Evolutionary conservation across 2,329 filamentous ascomycete genomes (phyloP), one percentile per base, ranked within the genome.

Genomic region (Aspergillus sp.): DNA sequence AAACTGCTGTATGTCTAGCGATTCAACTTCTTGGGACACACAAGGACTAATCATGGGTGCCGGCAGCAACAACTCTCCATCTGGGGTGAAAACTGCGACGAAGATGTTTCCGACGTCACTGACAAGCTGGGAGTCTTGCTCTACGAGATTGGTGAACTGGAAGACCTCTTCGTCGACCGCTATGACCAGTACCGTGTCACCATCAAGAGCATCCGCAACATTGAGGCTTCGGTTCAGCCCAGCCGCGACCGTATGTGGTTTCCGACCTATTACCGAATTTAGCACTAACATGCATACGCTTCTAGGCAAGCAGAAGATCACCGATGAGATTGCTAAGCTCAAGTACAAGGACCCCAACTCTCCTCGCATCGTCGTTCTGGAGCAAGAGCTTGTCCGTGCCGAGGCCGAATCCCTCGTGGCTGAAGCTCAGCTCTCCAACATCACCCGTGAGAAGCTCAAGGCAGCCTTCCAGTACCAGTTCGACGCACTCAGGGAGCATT

Each of bases 341-440:
- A 99, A 99, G 81, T 99, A 98, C 87, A 99, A 99, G 83, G 95
- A 99, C 79, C 95, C 95, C 68, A 96, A 96, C 82, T 97, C 93
- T 38, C 93, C 94, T 65, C 95, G 92, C 81, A 97, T 99, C 70
- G 92, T 97, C 60, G 93, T 99, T 42, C 88, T 99, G 58, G 95
- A 99, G 81, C 95, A 99, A 80, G 95, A 99, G 80, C 90, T 99
- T 61, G 95, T 99, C 69, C 93, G 95, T 71, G 95, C 95, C 68
- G 95, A 99, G 80, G 95, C 95, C 71, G 95, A 99, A 79, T 98
- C 95, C n/a, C 88, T 99, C 13, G 95, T 99, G 59, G 95, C 95
- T 64, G 95, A 99, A 79, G 95, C 95, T 7, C 95, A 99, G 81
- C 86, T 99, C 55, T 97, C 94, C 76, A 99, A 99, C 84, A 99